phyloP scores from a whole-genome alignment of 2,329 filamentous ascomycete genomes.

The Hymenoscyphus infarciens region DNA sequence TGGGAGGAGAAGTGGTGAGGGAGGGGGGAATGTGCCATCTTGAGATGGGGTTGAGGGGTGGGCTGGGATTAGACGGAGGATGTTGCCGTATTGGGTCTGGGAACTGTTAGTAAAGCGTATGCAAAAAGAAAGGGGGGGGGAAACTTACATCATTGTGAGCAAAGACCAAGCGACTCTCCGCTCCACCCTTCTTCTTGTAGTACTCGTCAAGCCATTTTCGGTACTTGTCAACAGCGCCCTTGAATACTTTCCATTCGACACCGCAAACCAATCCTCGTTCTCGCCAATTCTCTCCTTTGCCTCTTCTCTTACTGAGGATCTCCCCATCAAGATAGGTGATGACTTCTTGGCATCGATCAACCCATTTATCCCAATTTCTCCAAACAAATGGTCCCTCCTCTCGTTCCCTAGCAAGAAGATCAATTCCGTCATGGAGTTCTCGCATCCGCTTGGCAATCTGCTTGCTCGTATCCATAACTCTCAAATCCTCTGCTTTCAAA shows the following conservation, averaged over 20 bases:
- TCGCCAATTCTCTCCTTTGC: constrained; percentile 55
- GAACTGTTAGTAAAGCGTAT: constrained; percentile 11
- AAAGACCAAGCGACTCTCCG: constrained; percentile 79
- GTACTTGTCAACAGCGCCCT: constrained; percentile 71
- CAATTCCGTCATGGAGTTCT: constrained; percentile 90
- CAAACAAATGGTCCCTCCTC: constrained; percentile 79
- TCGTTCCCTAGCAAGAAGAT: constrained; percentile 74
- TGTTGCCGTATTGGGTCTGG: constrained; percentile 97
- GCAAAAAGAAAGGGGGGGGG: background rate
- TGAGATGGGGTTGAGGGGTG: constrained; percentile 53
- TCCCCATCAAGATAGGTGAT: constrained; percentile 54
- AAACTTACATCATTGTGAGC: constrained; percentile 89
- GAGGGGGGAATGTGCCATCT: constrained; percentile 22
- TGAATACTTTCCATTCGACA: constrained; percentile 77
- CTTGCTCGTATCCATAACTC: constrained; percentile 76
- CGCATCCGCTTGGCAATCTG: constrained; percentile 98
- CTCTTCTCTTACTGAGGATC: constrained; percentile 42
- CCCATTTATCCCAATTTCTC: constrained; percentile 80
- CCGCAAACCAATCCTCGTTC: constrained; percentile 75
- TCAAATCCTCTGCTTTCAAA: constrained; percentile 71
- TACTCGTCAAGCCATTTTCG: constrained; percentile 66
- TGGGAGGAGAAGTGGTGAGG: constrained; percentile 79
- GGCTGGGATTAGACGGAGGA: constrained; percentile 68
- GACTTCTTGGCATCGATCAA: constrained; percentile 53
- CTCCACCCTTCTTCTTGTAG: constrained; percentile 63